These are phyloP conservation scores for Lepiota brunneoincarnata DNA, from an alignment of 768 basidiomycete species.

Conservation along the genomic window DNA sequence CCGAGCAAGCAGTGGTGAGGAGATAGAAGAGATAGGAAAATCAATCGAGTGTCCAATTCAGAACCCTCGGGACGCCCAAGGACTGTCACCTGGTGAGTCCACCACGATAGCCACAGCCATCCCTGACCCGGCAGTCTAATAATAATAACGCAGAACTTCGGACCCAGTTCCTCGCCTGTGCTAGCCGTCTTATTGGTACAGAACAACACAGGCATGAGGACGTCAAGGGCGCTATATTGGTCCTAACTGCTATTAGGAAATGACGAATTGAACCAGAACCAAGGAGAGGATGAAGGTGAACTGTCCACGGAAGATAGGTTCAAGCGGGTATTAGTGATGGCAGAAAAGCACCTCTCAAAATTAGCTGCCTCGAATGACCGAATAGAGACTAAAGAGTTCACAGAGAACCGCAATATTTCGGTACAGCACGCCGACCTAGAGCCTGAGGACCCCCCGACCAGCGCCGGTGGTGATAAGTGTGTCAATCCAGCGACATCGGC, in stretches of 20 bases:
- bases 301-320: too few species aligned
- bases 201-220: background rate
- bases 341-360: too few species aligned
- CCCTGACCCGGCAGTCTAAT: background rate
- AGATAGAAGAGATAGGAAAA: background rate
- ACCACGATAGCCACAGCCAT: background rate
- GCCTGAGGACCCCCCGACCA: too few species aligned
- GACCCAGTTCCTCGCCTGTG: background rate
- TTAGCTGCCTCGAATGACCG: too few species aligned
- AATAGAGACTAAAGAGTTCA: too few species aligned
- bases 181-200: background rate
- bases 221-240: background rate
- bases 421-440: too few species aligned
- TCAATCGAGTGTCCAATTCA: conserved; percentile 1
- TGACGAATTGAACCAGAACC: too few species aligned
- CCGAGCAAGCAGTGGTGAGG: background rate
- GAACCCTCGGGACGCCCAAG: background rate
- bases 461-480: too few species aligned
- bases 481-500: background rate
- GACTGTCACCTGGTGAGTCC: background rate
- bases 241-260: background rate
- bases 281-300: too few species aligned
- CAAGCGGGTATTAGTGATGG: too few species aligned
- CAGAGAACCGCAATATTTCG: too few species aligned
- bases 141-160: background rate